Conservation (phyloP, 2,329 filamentous ascomycete genomes). For the Penicillium digitatum region DNA sequence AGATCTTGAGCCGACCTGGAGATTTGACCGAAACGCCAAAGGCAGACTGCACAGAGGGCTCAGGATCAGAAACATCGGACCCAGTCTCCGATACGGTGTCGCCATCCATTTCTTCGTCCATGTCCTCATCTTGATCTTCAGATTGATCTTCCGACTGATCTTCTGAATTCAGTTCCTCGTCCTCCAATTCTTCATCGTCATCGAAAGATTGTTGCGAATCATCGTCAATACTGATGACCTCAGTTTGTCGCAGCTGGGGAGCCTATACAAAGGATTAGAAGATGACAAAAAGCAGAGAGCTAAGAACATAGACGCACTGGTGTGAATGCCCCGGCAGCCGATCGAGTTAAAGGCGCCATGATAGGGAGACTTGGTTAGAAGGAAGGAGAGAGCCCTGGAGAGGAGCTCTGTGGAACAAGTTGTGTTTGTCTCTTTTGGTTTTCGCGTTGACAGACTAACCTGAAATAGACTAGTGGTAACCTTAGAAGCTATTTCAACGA, state of each 20-base stretch:
- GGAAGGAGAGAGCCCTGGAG: slow-evolving; percentile 12
- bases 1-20: slow-evolving; percentile 13
- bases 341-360: slow-evolving; percentile 42
- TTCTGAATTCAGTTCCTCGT: slow-evolving; percentile 19
- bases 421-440: slow-evolving; percentile 33
- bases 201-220: slow-evolving; percentile 30
- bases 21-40: slow-evolving; percentile 8
- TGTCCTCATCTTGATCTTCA: slow-evolving; percentile 23
- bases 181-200: slow-evolving; percentile 25
- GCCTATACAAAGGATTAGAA: slow-evolving; percentile 17
- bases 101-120: slow-evolving; percentile 31
- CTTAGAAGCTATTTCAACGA: slow-evolving; percentile 28
- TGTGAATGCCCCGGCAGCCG: slow-evolving; percentile 21
- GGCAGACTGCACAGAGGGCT: slow-evolving; percentile 17
- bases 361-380: slow-evolving; percentile 18
- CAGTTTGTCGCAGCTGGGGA: slow-evolving; percentile 27
- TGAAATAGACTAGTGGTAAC: slow-evolving; percentile 31
- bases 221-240: slow-evolving; percentile 41
- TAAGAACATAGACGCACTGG: slow-evolving; percentile 14
- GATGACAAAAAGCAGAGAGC: slow-evolving; percentile 1
- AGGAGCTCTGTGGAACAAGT: slow-evolving; percentile 18
- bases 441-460: slow-evolving; percentile 34
- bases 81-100: slow-evolving; percentile 26
- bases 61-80: slow-evolving; percentile 28
- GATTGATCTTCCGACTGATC: slow-evolving; percentile 6